These are phyloP conservation scores for Aegilops umbellulata DNA, from an alignment of 176 grass and related monocot species.

Conservation along the genomic window DNA sequence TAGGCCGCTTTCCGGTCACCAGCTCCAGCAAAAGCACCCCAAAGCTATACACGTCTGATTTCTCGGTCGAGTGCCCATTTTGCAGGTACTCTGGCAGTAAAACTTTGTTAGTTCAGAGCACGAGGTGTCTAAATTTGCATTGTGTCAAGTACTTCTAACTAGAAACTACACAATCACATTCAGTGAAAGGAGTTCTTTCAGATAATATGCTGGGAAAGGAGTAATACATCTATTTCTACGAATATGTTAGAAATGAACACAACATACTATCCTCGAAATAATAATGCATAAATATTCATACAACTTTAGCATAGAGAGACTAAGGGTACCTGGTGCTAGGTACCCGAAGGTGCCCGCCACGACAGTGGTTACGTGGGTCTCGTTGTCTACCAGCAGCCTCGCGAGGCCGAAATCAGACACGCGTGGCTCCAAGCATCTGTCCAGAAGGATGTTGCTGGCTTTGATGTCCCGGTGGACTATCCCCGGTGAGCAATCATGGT, in stretches of 20 bases:
- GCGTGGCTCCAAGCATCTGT: slow-evolving; percentile 76
- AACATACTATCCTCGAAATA: no score
- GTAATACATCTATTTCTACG: no score
- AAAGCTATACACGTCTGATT: slow-evolving; percentile 92
- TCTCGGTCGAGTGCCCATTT: slow-evolving; percentile 80
- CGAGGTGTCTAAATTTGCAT: no score
- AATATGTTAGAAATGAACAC: no score
- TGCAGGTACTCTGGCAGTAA: slow-evolving; percentile 75
- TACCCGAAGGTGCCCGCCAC: slow-evolving; percentile 93
- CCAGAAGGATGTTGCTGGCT: slow-evolving; percentile 95
- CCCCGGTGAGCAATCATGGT: slow-evolving; percentile 88
- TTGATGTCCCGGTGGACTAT: slow-evolving; percentile 94
- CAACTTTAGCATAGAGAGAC: not conserved
- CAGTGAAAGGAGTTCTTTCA: no score
- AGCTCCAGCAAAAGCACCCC: slow-evolving; percentile 88
- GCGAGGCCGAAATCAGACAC: slow-evolving; percentile 92
- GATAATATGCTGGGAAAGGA: no score
- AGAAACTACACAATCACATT: no score
- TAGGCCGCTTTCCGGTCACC: slow-evolving; percentile 88
- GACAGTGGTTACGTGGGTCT: slow-evolving; percentile 73
- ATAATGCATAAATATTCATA: no score
- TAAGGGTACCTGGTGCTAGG: slow-evolving; percentile 68
- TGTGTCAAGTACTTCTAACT: no score
- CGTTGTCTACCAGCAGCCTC: slow-evolving; percentile 76
- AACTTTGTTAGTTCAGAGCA: not conserved